Evolutionary conservation across 495 filamentous ascomycete genomes (phyloP).

Genomic region (Evernia prunastri): DNA sequence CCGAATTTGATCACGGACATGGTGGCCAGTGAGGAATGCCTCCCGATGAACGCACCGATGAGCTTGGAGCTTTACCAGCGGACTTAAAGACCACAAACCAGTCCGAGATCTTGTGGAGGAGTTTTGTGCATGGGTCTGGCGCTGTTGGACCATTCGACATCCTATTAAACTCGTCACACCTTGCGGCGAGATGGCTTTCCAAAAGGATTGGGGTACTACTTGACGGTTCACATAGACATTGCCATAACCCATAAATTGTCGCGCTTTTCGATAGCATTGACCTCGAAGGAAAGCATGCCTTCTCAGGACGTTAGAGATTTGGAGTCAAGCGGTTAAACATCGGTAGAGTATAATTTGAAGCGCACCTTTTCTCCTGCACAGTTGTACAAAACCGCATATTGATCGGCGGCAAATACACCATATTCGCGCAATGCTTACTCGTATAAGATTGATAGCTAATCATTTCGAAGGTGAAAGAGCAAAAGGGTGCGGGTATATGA

Average conservation of each 20-base stretch:
- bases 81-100: not conserved
- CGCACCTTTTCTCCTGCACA: no score
- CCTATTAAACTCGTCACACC: not conserved
- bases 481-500: not conserved
- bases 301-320: not conserved
- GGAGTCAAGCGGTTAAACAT: no score
- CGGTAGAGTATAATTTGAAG: not conserved
- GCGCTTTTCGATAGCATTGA: constrained; percentile 45
- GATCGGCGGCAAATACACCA: not conserved
- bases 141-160: not conserved
- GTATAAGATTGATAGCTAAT: not conserved
- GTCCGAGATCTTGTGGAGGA: not conserved
- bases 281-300: not conserved
- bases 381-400: no score
- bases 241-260: constrained; percentile 58
- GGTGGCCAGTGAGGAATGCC: not conserved
- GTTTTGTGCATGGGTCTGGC: not conserved
- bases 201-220: constrained; percentile 28
- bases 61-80: not conserved
- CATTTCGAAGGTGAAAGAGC: not conserved
- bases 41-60: not conserved
- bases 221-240: constrained; percentile 59
- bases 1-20: not conserved
- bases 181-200: not conserved
- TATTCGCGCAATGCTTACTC: not conserved